Evolutionary conservation across 116 monocot genomes (phyloP), one percentile per base, ranked within the genome.

Genomic region (Cymodocea nodosa): DNA sequence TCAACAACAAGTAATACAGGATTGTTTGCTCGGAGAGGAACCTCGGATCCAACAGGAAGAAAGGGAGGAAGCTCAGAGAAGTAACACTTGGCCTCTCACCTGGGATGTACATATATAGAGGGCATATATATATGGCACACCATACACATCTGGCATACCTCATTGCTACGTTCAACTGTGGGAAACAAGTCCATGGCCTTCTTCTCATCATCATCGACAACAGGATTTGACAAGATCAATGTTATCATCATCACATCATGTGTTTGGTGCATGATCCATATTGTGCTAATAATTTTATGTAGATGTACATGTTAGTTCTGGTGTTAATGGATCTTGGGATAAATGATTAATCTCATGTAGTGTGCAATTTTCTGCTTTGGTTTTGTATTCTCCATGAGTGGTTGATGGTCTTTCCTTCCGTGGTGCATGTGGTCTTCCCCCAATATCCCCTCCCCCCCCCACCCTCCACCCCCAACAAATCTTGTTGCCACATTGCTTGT

Each of bases 21-120:
- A 48, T 39, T 19, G 16, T 81, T 83, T 87, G 87, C 83, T 68
- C 81, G 51, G 80, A 87, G 83, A 87, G 76, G 87, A 87, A 76
- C 80, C 83, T 83, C 76, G 80, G 86, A 87, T 87, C 87, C 87
- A 75, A 76, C 67, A 49, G 61, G 36, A 36, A 64, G 23, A 20
- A 20, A 34, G 19, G 40, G 20, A 64, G 20, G 9, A 49, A 50
- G 17, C 44, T 37, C 37, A 37, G 37, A 37, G 37, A 37, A 37
- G 37, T 37, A 37, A 37, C 4, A 37, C 6, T 37, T 44, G 48
- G 40, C 49, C 49, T 48, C 61, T 61, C 61, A 20, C 24, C 36
- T 61, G 16, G n/a, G 61, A 24, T 61, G 61, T 61, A 61, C 15
- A 61, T 61, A 61, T 1, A 11, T 60, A 15, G 34, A 5, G n/a